Base-by-base conservation (phyloP, 352 stramenopile genomes). In the Pythium grandisporangium region DNA sequence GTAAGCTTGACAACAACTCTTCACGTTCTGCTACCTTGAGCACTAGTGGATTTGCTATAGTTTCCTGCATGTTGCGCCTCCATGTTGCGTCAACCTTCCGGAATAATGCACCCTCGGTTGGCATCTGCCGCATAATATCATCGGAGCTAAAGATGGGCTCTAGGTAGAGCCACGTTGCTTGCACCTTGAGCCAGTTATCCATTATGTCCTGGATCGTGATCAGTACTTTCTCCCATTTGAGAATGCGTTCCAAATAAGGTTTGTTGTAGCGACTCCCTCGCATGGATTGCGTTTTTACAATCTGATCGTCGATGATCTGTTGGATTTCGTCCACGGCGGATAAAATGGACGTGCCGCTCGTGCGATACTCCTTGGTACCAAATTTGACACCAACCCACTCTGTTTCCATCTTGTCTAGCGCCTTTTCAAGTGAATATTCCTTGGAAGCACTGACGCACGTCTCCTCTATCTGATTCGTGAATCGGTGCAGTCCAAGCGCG, bases 201-300 rank as follows among this genome's bases (percentile, higher is more conserved):
- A 96, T 84, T 29, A 96, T 95, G 30, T 96, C 84, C 50, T 97
- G 84, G 16, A 96, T 70, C n/a, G 67, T 70, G 20, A 83, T 82
- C 7, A 96, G 62, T 48, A 91, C 87, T 29, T 93, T 84, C 51
- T 97, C 88, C 88, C 89, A 97, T 35, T 63, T 64, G 34, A 60
- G 68, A 30, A 96, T 93, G 11, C 82, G 62, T 33, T 90, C 67
- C 44, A 96, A 73, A 56, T 97, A 96, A 6, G 89, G 84, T 25
- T 95, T 88, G 55, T 97, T 96, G 58, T 96, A 97, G 2, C 84
- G 81, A 44, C 73, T 94, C 2, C 90, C 88, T 22, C 86, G 76
- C 88, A 97, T 97, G 14, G 90, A 96, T 61, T 97, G 89, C 0
- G 87, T 96, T 63, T 97, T 97, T 20, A 98, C 86, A 32, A 97